Evolutionary conservation across 176 grass and related monocot genomes (phyloP).

Genomic region (Phoenix dactylifera): DNA sequence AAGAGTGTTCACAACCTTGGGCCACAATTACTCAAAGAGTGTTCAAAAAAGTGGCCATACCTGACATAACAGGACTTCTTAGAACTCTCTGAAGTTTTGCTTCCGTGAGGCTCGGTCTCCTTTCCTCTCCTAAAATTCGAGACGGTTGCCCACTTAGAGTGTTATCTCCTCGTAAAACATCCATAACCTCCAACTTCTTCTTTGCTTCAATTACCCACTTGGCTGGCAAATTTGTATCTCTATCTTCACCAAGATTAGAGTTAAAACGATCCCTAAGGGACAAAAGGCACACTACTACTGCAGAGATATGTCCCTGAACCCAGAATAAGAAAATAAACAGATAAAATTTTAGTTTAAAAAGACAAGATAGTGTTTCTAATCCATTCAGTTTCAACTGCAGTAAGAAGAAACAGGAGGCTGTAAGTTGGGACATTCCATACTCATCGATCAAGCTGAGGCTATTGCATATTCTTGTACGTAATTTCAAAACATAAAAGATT

Average conservation of each 20-base stretch:
- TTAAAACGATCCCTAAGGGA: conserved; percentile 36
- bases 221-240: background rate
- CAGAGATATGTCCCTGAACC: conserved; percentile 38
- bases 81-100: conserved; percentile 1
- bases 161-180: conserved; percentile 21
- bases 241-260: conserved; percentile 18
- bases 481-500: background rate
- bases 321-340: conserved; percentile 17
- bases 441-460: too few relatives aligned
- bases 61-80: conserved; percentile 19
- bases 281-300: conserved; percentile 38
- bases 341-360: background rate
- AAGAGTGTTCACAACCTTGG: too few relatives aligned
- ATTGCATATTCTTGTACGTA: too few relatives aligned
- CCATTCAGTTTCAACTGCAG: too few relatives aligned
- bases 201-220: conserved; percentile 36
- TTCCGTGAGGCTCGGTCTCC: background rate
- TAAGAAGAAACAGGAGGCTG: background rate
- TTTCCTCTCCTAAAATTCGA: background rate
- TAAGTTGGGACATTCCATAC: background rate
- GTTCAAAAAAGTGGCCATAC: conserved; percentile 13
- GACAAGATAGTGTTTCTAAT: background rate
- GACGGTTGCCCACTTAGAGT: conserved; percentile 4
- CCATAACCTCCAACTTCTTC: conserved; percentile 7
- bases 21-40: background rate